Percentiles rank a stretch among this genome's conserved stretches.
Evolutionary conservation across 805 yeast genomes (phyloP).

Genomic region (Zygoascus ofunaensis): DNA sequence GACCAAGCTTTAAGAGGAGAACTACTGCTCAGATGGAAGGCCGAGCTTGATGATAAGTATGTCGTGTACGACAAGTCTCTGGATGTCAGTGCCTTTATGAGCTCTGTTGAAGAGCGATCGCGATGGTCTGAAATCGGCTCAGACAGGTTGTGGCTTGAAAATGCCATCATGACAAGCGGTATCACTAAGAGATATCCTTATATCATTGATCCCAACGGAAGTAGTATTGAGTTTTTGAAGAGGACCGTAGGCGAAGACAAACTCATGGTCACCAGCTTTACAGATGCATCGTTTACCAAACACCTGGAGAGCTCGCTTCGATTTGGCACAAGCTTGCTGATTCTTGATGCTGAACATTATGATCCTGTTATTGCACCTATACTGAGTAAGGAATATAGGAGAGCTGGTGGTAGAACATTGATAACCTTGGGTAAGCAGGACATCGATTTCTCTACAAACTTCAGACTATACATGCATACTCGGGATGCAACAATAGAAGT

Average conservation of each 20-base stretch:
- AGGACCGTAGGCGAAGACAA: conserved; percentile 19
- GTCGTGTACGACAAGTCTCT: conserved; percentile 32
- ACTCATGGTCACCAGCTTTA: conserved; percentile 55
- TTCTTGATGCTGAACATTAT: conserved; percentile 71
- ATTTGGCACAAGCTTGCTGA: conserved; percentile 68
- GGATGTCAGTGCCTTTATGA: conserved; percentile 30
- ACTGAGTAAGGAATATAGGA: conserved; percentile 48
- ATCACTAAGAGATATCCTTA: conserved; percentile 41
- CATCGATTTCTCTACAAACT: conserved; percentile 58
- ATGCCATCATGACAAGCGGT: conserved; percentile 37
- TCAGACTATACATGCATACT: conserved; percentile 53
- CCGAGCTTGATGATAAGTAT: conserved; percentile 27
- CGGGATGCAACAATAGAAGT: conserved; percentile 42
- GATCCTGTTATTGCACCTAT: conserved; percentile 67
- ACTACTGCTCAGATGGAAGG: conserved; percentile 32
- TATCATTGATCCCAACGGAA: conserved; percentile 65
- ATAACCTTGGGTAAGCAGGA: conserved; percentile 53
- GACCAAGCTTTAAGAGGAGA: conserved; percentile 41
- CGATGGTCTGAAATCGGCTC: conserved; percentile 47
- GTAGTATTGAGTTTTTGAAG: conserved; percentile 36
- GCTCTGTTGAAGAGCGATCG: conserved; percentile 34
- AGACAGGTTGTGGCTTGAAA: conserved; percentile 57
- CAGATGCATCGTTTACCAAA: conserved; percentile 55
- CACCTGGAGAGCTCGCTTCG: conserved; percentile 71
- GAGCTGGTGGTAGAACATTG: conserved; percentile 61